These are phyloP conservation scores for Tilletia setariae DNA, from an alignment of 1,284 basidiomycete species.

Conservation along the genomic window DNA sequence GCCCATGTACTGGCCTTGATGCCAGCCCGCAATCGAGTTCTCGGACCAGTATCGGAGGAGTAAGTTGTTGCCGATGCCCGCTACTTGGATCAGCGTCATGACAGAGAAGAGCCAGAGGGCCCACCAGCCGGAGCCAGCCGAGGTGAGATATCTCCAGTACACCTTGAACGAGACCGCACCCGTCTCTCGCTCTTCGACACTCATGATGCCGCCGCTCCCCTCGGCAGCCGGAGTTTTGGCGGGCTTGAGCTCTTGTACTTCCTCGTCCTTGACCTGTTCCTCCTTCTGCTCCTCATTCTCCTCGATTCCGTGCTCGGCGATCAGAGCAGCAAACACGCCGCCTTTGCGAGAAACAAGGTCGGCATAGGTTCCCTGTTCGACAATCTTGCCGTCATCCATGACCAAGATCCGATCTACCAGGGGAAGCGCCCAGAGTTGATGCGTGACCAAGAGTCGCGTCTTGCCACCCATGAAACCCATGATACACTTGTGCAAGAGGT, in stretches of 20 bases:
- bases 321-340: slow-evolving; percentile 57
- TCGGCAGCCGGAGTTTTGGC: slow-evolving; percentile 22
- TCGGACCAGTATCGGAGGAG: slow-evolving; percentile 33
- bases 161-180: slow-evolving; percentile 5
- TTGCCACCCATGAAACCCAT: slow-evolving; percentile 22
- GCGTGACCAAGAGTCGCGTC: slow-evolving; percentile 31
- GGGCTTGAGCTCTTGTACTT: slow-evolving; percentile 21
- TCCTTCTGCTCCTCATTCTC: slow-evolving; percentile 54
- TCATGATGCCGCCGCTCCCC: slow-evolving; percentile 1
- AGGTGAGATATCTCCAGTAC: slow-evolving; percentile 14
- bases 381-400: slow-evolving; percentile 28
- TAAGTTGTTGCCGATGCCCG: slow-evolving; percentile 29
- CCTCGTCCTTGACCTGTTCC: slow-evolving; percentile 14
- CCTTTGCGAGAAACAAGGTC: slow-evolving; percentile 69
- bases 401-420: slow-evolving; percentile 24
- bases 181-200: neutral
- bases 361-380: slow-evolving; percentile 66
- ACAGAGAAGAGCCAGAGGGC: slow-evolving; percentile 65
- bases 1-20: slow-evolving; percentile 26
- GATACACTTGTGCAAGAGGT: slow-evolving; percentile 16
- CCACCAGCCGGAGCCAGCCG: slow-evolving; percentile 27
- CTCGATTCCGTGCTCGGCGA: slow-evolving; percentile 2
- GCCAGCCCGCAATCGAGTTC: slow-evolving; percentile 14
- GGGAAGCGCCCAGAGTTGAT: slow-evolving; percentile 24
- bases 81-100: slow-evolving; percentile 20